Evolutionary conservation across 2,329 filamentous ascomycete genomes (phyloP), one percentile per base, ranked within the genome.

Genomic region (Alternaria sp.): DNA sequence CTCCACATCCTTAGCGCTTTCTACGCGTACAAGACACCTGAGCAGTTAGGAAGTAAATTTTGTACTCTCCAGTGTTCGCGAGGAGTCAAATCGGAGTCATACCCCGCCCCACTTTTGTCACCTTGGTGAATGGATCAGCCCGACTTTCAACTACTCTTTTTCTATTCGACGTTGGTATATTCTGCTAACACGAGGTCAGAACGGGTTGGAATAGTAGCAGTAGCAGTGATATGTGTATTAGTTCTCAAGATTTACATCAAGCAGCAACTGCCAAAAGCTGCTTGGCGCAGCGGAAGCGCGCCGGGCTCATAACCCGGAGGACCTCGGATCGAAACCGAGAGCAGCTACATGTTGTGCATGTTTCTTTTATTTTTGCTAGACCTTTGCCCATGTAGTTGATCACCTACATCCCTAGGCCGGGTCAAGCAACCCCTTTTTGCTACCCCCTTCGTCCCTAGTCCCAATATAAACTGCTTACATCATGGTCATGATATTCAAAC

Each of bases 231-330:
- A n/a, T 8, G 15, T 36, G 1, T 40, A 40, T 40, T 19, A 19
- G 15, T 32, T 23, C 13, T 5, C 4, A 19, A 36, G 2, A n/a
- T 19, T 10, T 13, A 26, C 51, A 64, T 57, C 44, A 45, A 55
- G 30, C 32, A 36, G 32, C 32, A 36, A 62, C 23, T 25, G 46
- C 15, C 21, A 43, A 72, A 70, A 77, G 74, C 74, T 76, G 69
- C 71, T 66, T 76, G 74, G 75, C 75, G 74, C 74, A 77, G 74
- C 69, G 74, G 74, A 75, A 77, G 74, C 74, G 75, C 74, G 75
- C 74, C 74, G 74, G 75, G 74, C 74, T 77, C 75, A 78, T 76
- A 77, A 77, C 74, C 74, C 74, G 74, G 74, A 77, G 74, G 74
- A 75, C 74, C 61, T 58, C 64, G 62, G 73, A 77, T 75, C 73